Evolutionary conservation across 2,329 filamentous ascomycete species (phyloP).

Genomic region (Fusarium praegraminearum): DNA sequence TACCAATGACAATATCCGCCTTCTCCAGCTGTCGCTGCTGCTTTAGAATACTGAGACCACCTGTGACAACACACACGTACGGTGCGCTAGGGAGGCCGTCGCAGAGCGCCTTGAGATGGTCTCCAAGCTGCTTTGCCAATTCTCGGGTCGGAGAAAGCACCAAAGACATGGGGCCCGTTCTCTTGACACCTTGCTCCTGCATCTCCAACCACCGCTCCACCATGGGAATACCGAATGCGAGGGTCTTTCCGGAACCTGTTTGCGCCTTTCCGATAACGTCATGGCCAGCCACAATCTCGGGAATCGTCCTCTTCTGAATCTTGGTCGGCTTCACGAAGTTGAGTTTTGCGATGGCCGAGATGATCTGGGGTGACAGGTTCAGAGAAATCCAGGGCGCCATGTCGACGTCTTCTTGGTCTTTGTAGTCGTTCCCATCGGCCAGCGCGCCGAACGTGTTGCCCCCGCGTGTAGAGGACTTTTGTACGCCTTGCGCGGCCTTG

Average conservation of each 20-base stretch:
- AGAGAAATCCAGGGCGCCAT: slow-evolving; percentile 83
- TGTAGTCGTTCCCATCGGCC: slow-evolving; percentile 65
- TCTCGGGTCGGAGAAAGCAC: slow-evolving; percentile 94
- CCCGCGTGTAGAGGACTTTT: slow-evolving; percentile 54
- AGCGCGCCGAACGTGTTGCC: slow-evolving; percentile 68
- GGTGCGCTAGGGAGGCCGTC: slow-evolving; percentile 69
- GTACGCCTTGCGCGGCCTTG: slow-evolving; percentile 53
- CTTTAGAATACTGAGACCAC: slow-evolving; percentile 93
- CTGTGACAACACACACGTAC: slow-evolving; percentile 88
- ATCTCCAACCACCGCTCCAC: slow-evolving; percentile 81
- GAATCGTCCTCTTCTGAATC: slow-evolving; percentile 85
- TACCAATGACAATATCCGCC: slow-evolving; percentile 93
- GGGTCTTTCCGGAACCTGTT: slow-evolving; percentile 95
- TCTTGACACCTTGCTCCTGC: slow-evolving; percentile 51
- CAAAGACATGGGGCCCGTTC: slow-evolving; percentile 73
- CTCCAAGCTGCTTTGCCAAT: slow-evolving; percentile 88
- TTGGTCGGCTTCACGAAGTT: slow-evolving; percentile 83
- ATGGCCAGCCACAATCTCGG: slow-evolving; percentile 82
- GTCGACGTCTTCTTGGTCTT: slow-evolving; percentile 70
- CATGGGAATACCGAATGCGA: slow-evolving; percentile 95
- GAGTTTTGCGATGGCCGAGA: slow-evolving; percentile 81
- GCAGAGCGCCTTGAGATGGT: slow-evolving; percentile 83
- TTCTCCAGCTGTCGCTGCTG: slow-evolving; percentile 86
- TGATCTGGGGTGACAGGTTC: slow-evolving; percentile 76
- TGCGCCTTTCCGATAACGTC: slow-evolving; percentile 97